Percentiles rank a stretch among this genome's conserved stretches.
These are phyloP conservation scores for Pseudocercospora pini-densiflorae DNA, from an alignment of 2,329 filamentous ascomycete genomes.

Conservation along the genomic window DNA sequence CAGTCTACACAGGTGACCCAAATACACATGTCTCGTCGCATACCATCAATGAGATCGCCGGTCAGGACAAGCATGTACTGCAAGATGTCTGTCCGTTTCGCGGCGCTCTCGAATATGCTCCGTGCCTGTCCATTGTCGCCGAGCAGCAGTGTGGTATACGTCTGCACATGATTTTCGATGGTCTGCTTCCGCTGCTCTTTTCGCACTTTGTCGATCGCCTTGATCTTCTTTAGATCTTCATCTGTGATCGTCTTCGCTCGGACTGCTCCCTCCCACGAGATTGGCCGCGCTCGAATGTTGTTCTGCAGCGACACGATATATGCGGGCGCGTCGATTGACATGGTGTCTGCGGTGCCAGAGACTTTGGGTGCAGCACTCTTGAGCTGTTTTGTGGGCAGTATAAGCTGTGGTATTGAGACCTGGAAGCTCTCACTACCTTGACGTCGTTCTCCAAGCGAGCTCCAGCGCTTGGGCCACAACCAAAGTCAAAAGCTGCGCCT, in stretches of 20 bases:
- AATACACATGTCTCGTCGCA: not conserved
- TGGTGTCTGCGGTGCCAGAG: conserved; percentile 44
- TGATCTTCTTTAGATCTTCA: conserved; percentile 91
- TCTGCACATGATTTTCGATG: conserved; percentile 77
- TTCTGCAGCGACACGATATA: conserved; percentile 89
- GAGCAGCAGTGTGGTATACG: conserved; percentile 79
- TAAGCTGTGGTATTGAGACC: not conserved
- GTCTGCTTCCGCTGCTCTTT: conserved; percentile 86
- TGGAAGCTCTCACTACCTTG: not conserved
- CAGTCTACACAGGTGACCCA: not conserved
- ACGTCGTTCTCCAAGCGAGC: not conserved
- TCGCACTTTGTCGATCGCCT: conserved; percentile 93
- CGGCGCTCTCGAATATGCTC: conserved; percentile 83
- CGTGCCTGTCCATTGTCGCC: conserved; percentile 64
- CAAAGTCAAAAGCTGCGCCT: conserved; percentile 1
- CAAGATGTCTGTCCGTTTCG: conserved; percentile 85
- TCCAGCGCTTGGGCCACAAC: not conserved
- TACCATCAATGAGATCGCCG: conserved; percentile 85
- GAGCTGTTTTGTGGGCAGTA: not conserved
- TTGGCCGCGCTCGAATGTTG: conserved; percentile 94
- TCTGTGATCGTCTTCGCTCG: conserved; percentile 93
- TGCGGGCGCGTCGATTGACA: conserved; percentile 91
- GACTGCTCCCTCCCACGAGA: conserved; percentile 97
- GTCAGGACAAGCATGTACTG: conserved; percentile 94
- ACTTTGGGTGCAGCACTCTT: not conserved